Conservation (phyloP, 1,139 yeast species). For the Sugiyamaella grinbergsii region DNA sequence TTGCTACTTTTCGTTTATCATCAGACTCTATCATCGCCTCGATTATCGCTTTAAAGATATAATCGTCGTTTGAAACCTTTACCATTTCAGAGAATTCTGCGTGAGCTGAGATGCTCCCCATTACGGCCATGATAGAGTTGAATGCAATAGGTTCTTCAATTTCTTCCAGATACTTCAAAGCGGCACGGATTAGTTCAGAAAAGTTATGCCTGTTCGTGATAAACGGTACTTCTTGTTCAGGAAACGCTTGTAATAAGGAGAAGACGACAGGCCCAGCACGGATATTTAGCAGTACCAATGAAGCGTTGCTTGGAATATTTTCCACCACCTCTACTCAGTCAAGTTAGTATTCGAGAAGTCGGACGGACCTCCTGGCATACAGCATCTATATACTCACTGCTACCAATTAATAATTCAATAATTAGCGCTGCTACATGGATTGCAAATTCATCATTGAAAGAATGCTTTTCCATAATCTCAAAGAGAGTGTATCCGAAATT, state of each 20-base stretch:
- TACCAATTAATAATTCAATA: conserved; percentile 17
- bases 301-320: conserved; percentile 1
- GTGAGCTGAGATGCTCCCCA: conserved; percentile 24
- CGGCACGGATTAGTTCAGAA: background rate
- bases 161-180: background rate
- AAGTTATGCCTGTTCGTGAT: conserved; percentile 5
- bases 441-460: conserved; percentile 8
- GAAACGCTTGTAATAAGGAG: background rate
- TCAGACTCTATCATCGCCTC: conserved; percentile 4
- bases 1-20: conserved; percentile 22
- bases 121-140: conserved; percentile 10
- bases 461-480: conserved; percentile 6
- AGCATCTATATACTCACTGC: conserved; percentile 18
- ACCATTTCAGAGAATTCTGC: conserved; percentile 20
- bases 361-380: background rate
- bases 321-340: conserved; percentile 2
- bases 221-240: background rate
- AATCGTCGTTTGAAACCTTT: conserved; percentile 7
- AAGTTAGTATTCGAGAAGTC: background rate
- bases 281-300: background rate
- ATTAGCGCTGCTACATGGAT: conserved; percentile 11
- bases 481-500: background rate
- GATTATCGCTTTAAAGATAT: conserved; percentile 11
- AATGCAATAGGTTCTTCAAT: background rate
- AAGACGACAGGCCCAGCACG: conserved; percentile 1